Percentiles rank a stretch among this genome's conserved stretches.
Evolutionary conservation across 2,329 filamentous ascomycete genomes (phyloP).

Genomic region (Zymoseptoria tritici): DNA sequence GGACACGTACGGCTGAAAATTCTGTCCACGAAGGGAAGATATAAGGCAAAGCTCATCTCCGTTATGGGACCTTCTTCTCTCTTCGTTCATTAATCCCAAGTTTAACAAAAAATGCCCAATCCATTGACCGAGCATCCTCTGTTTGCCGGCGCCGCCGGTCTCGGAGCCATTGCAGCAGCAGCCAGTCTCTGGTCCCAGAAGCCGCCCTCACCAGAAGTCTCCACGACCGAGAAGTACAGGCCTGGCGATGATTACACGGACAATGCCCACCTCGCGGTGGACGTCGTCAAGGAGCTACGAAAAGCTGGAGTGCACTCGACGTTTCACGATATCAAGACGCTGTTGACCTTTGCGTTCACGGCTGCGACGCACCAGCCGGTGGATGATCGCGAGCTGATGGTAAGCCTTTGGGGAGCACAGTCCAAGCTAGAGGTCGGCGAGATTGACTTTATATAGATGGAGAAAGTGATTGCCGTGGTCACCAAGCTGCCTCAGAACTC

Average conservation of each 20-base stretch:
- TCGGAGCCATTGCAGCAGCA: background rate
- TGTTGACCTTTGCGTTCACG: background rate
- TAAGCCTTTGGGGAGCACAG: background rate
- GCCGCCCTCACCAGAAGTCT: background rate
- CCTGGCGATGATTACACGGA: background rate
- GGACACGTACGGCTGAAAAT: background rate
- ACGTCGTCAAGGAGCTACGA: background rate
- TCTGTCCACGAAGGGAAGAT: background rate
- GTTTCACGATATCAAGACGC: background rate
- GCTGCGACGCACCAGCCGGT: no score
- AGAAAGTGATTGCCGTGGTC: no score
- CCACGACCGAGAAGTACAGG: background rate
- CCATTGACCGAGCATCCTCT: background rate
- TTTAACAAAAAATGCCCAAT: background rate
- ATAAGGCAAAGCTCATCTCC: background rate
- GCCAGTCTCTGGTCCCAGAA: background rate
- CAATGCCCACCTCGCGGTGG: background rate
- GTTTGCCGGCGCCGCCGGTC: background rate
- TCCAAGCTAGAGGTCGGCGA: no score
- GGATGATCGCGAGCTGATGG: background rate
- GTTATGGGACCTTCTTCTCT: background rate
- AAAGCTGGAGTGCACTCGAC: background rate
- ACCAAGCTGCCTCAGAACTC: no score
- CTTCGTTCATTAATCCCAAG: background rate
- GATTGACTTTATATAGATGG: no score